phyloP scores from a whole-genome alignment of 2,329 filamentous ascomycete species.

The Stagonosporopsis tanaceti region DNA sequence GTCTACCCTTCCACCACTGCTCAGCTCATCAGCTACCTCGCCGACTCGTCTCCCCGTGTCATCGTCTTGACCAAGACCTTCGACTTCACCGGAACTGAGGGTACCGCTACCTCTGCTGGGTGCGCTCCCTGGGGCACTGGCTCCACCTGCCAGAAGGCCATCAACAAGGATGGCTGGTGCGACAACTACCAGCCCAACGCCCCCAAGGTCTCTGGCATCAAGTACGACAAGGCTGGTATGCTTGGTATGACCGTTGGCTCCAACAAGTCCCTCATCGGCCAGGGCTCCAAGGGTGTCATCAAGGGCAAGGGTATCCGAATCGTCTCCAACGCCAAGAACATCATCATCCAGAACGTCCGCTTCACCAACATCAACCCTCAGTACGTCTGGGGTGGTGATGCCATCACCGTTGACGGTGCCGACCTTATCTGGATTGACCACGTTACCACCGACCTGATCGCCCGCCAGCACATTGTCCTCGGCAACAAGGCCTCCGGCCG shows the following conservation, averaged over 20 bases:
- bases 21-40: constrained; percentile 67
- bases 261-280: constrained; percentile 66
- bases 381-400: constrained; percentile 49
- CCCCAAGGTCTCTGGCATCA: constrained; percentile 53
- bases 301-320: constrained; percentile 65
- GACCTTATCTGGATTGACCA: constrained; percentile 41
- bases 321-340: constrained; percentile 55
- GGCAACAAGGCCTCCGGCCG: constrained; percentile 62
- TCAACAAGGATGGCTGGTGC: constrained; percentile 65
- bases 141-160: constrained; percentile 66
- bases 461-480: constrained; percentile 68
- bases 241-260: constrained; percentile 62
- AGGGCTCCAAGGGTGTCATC: constrained; percentile 63
- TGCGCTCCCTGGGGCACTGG: constrained; percentile 63
- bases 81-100: constrained; percentile 65
- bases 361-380: constrained; percentile 55
- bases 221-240: constrained; percentile 61
- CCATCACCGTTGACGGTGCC: constrained; percentile 41
- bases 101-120: constrained; percentile 60
- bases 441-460: constrained; percentile 62
- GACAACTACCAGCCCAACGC: constrained; percentile 65
- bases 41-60: constrained; percentile 61
- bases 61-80: constrained; percentile 66
- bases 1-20: constrained; percentile 41
- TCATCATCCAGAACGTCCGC: constrained; percentile 58